These are phyloP conservation scores for Odonthalia washingtoniensis DNA, from an alignment of 31 red algal species.

Conservation along the genomic window DNA sequence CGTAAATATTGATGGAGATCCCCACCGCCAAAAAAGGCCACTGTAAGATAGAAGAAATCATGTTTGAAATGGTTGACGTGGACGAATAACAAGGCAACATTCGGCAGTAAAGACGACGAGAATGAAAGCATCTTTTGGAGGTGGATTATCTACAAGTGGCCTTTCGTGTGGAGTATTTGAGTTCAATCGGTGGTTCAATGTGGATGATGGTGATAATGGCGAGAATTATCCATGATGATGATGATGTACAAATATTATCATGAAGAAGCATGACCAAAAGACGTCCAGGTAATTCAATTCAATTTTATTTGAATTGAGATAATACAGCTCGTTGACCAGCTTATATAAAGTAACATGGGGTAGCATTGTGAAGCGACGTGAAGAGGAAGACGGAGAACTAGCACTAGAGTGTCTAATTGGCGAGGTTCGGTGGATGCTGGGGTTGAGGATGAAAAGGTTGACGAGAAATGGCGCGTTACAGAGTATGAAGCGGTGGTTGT, in stretches of 20 bases:
- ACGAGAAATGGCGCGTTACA: neutral
- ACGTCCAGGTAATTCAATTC: neutral
- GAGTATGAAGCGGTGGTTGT: neutral
- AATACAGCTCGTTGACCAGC: constrained; percentile 37
- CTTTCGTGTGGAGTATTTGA: neutral
- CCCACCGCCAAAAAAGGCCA: constrained; percentile 93
- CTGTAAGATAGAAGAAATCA: constrained; percentile 86
- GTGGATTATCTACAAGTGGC: neutral
- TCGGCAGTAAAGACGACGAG: constrained; percentile 40
- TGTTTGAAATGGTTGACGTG: constrained; percentile 63
- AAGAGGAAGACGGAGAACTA: constrained; percentile 31
- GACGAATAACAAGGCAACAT: constrained; percentile 41
- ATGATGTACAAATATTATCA: neutral
- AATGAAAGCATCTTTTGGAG: neutral
- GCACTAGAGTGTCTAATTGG: constrained; percentile 35
- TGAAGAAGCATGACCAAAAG: neutral
- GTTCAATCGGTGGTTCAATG: too few relatives aligned
- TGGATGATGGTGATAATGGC: too few relatives aligned
- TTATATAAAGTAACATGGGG: constrained; percentile 34
- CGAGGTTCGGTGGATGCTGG: neutral
- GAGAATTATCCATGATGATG: too few relatives aligned
- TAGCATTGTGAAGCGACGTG: too few relatives aligned
- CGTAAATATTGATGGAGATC: constrained; percentile 88
- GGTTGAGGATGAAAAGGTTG: neutral
- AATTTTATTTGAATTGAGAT: constrained; percentile 30